Percentiles rank a stretch among this genome's conserved stretches.
Evolutionary conservation across 2,329 filamentous ascomycete species (phyloP).

Genomic region (Epichloe festucae): DNA sequence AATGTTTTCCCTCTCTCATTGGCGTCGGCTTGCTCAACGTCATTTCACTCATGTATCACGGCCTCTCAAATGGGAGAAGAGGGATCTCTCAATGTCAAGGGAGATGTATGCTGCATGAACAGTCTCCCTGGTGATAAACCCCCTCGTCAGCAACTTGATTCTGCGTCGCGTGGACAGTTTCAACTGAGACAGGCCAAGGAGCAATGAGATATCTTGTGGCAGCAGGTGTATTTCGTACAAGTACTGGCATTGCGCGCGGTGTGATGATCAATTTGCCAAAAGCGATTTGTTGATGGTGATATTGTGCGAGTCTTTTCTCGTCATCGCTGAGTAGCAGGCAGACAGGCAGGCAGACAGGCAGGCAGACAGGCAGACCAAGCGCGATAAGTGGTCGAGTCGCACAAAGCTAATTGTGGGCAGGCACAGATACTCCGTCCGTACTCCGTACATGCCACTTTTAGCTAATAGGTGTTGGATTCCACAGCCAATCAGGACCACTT

Average conservation of each 20-base stretch:
- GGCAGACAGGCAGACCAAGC: too few relatives aligned
- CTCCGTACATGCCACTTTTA: too few relatives aligned
- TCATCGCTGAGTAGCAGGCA: neutral
- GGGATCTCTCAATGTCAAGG: neutral
- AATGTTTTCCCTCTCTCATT: neutral
- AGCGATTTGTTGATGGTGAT: neutral
- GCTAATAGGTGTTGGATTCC: too few relatives aligned
- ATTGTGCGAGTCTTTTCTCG: neutral
- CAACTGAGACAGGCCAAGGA: conserved; percentile 1
- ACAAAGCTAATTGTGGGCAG: neutral
- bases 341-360: too few relatives aligned
- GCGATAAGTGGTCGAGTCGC: neutral
- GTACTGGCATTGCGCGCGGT: neutral
- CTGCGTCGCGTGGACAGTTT: neutral
- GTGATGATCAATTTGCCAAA: neutral
- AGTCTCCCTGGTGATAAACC: neutral
- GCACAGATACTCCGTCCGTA: neutral
- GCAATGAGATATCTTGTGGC: neutral
- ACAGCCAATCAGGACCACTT: too few relatives aligned
- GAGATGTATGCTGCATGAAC: neutral
- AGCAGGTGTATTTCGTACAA: too few relatives aligned
- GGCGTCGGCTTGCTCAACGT: neutral
- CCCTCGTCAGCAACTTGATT: neutral
- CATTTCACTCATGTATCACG: neutral
- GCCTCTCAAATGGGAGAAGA: neutral